These are phyloP conservation scores for Triticum turgidum DNA, from an alignment of 176 grass and related monocot genomes.

Conservation along the genomic window DNA sequence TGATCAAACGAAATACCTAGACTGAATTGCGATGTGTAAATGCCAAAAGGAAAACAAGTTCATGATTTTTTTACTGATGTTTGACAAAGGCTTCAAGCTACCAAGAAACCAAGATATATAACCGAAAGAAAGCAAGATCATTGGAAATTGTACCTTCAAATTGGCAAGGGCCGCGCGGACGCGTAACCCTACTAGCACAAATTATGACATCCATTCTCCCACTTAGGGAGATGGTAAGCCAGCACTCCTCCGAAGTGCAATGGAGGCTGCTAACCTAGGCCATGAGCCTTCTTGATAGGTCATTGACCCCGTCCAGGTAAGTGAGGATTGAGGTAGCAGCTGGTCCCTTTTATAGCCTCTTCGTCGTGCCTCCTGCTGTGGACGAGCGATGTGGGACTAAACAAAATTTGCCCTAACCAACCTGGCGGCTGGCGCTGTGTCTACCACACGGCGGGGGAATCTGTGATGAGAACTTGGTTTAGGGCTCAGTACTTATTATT, in stretches of 20 bases:
- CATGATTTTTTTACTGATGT: no score
- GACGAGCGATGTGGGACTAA: slow-evolving; percentile 6
- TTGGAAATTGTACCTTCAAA: background rate
- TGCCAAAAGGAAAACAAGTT: no score
- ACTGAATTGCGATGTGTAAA: background rate
- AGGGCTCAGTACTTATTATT: background rate
- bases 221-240: slow-evolving; percentile 45
- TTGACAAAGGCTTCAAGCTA: no score
- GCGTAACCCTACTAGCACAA: slow-evolving; percentile 46
- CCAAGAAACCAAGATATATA: no score
- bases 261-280: slow-evolving; percentile 39
- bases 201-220: slow-evolving; percentile 56
- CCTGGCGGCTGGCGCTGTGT: no score
- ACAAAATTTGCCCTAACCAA: background rate
- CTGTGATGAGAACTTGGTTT: background rate
- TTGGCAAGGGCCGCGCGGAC: slow-evolving; percentile 45
- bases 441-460: background rate
- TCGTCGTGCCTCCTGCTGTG: background rate
- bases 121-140: background rate
- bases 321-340: background rate
- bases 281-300: slow-evolving; percentile 33
- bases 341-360: background rate
- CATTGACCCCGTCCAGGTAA: slow-evolving; percentile 53
- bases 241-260: slow-evolving; percentile 21
- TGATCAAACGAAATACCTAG: background rate